A percentile compares a stretch with the other conserved stretches of the same genome.
Evolutionary conservation across 495 filamentous ascomycete genomes (phyloP).

Genomic region (Penicillium mononematosum): DNA sequence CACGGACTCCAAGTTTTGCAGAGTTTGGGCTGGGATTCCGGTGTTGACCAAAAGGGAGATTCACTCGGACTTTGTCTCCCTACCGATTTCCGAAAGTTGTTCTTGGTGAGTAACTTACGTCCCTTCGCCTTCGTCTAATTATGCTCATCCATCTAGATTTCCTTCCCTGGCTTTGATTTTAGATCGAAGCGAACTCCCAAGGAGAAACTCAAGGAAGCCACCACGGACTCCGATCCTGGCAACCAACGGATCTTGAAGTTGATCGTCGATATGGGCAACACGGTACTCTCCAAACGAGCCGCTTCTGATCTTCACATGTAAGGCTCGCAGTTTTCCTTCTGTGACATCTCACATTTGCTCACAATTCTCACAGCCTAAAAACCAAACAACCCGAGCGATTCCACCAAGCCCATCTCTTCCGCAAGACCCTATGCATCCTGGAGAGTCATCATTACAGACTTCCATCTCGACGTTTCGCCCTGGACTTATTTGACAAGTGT

Average conservation of each 20-base stretch:
- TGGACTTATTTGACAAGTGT: slow-evolving; percentile 89
- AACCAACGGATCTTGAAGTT: slow-evolving; percentile 75
- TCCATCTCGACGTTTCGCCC: slow-evolving; percentile 77
- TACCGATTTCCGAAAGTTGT: slow-evolving; percentile 69
- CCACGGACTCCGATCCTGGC: slow-evolving; percentile 59
- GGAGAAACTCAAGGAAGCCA: slow-evolving; percentile 46
- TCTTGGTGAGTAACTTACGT: slow-evolving; percentile 55
- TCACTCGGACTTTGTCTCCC: slow-evolving; percentile 87
- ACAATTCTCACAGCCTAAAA: slow-evolving; percentile 54
- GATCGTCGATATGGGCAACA: slow-evolving; percentile 85
- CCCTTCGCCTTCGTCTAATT: background rate
- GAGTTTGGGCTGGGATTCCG: slow-evolving; percentile 88
- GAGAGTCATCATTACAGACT: slow-evolving; percentile 89
- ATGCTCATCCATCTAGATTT: slow-evolving; percentile 29
- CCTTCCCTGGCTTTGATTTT: slow-evolving; percentile 37
- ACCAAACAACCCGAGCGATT: slow-evolving; percentile 67
- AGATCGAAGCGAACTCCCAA: slow-evolving; percentile 41
- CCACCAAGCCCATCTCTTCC: slow-evolving; percentile 71
- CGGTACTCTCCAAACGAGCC: slow-evolving; percentile 76
- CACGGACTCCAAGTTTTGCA: slow-evolving; percentile 88
- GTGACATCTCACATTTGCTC: slow-evolving; percentile 10
- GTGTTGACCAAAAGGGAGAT: slow-evolving; percentile 76
- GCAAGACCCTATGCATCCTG: slow-evolving; percentile 77
- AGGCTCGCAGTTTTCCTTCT: background rate
- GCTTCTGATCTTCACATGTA: slow-evolving; percentile 68